Conservation (phyloP, 2,329 filamentous ascomycete genomes). For the Fusarium sp. region DNA sequence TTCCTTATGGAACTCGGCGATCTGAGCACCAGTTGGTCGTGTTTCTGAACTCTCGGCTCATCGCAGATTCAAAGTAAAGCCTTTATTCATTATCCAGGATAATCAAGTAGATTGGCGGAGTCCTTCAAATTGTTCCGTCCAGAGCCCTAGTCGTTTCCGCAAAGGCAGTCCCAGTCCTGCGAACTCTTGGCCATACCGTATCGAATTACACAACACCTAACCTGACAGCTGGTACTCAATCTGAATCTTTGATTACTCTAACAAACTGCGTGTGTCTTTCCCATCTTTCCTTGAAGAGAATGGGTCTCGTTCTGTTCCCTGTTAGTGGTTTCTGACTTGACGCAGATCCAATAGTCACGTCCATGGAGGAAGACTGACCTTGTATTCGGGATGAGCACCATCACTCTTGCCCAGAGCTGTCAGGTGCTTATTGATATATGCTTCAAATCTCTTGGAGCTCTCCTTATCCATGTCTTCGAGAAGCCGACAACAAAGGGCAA, state of each 20-base stretch:
- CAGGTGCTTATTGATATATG: constrained; percentile 71
- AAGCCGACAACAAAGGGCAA: constrained; percentile 79
- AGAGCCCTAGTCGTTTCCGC: background rate
- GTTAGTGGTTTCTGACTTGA: background rate
- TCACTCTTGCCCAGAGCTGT: constrained; percentile 63
- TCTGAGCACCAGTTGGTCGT: no score
- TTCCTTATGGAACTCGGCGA: no score
- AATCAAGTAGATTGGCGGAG: background rate
- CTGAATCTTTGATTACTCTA: constrained; percentile 57
- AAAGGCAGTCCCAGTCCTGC: background rate
- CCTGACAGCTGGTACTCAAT: background rate
- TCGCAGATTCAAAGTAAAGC: background rate
- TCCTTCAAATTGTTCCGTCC: background rate
- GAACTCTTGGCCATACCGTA: background rate
- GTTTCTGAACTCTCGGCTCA: background rate
- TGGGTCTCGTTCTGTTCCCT: constrained; percentile 75
- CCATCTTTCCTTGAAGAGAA: constrained; percentile 86
- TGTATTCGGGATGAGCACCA: constrained; percentile 60
- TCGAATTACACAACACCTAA: background rate
- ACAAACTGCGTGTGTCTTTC: constrained; percentile 89
- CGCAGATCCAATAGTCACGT: background rate
- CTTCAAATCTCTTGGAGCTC: constrained; percentile 75
- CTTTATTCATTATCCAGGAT: background rate
- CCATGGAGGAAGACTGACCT: constrained; percentile 36
- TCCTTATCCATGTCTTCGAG: constrained; percentile 81